A percentile compares a stretch with the other conserved stretches of the same genome.
Conservation (phyloP, 2,329 filamentous ascomycete genomes). For the Colletotrichum horii region DNA sequence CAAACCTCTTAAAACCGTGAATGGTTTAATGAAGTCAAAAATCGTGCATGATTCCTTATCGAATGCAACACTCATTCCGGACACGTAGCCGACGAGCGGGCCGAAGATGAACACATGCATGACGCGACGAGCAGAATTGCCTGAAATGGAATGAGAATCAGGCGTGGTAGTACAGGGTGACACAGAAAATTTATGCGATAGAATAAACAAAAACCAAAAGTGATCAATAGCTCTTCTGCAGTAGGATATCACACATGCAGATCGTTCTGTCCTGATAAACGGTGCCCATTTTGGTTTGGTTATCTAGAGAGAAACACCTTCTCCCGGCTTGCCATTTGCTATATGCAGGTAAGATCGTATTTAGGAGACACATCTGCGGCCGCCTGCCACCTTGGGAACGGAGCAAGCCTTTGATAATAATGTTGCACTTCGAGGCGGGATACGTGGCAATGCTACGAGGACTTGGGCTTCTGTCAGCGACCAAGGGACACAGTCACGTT, state of each 20-base stretch:
- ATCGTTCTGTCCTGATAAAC: background rate
- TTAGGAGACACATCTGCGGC: background rate
- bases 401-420: background rate
- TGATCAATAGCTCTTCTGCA: background rate
- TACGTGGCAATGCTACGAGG: background rate
- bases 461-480: background rate
- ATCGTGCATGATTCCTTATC: background rate
- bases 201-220: background rate
- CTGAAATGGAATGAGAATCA: background rate
- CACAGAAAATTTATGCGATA: background rate
- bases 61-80: background rate
- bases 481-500: background rate
- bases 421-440: background rate
- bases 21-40: background rate
- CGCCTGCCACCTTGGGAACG: background rate
- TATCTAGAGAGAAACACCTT: background rate
- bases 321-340: background rate
- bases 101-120: background rate
- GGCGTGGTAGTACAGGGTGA: background rate
- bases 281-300: background rate
- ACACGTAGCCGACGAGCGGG: background rate
- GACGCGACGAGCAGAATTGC: background rate
- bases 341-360: background rate
- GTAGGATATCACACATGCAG: background rate
- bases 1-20: background rate